phyloP scores from a whole-genome alignment of 495 filamentous ascomycete genomes.

The Penicillium verhagenii region DNA sequence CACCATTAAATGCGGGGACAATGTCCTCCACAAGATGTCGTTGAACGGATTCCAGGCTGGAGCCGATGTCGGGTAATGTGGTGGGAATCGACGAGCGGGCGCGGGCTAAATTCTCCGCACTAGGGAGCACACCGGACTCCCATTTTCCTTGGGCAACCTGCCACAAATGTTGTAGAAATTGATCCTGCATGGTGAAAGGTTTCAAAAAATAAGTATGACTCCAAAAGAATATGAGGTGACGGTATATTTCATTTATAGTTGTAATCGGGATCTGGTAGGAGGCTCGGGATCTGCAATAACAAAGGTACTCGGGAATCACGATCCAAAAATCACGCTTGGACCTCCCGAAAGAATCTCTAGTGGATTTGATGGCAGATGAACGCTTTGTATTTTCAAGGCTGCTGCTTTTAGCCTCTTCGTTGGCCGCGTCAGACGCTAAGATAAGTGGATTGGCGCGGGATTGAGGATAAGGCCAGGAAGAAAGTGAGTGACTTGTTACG shows the following conservation, averaged over 20 bases:
- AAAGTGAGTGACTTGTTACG: too few relatives aligned
- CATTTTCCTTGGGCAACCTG: conserved; percentile 31
- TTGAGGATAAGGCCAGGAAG: too few relatives aligned
- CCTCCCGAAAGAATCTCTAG: conserved; percentile 3
- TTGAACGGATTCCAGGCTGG: conserved; percentile 43
- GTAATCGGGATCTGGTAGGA: conserved; percentile 9
- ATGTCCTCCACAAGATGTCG: conserved; percentile 58
- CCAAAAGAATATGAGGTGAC: too few relatives aligned
- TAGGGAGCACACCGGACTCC: conserved; percentile 37
- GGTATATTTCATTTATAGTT: conserved; percentile 12
- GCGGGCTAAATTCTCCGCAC: conserved; percentile 25
- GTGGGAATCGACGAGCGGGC: conserved; percentile 41
- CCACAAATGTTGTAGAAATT: conserved; percentile 36
- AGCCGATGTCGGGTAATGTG: conserved; percentile 40
- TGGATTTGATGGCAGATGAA: not conserved
- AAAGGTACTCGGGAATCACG: not conserved
- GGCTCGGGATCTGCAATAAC: conserved; percentile 17
- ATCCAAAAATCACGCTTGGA: not conserved
- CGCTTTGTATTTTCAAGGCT: not conserved
- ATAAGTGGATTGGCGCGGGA: not conserved
- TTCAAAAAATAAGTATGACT: too few relatives aligned
- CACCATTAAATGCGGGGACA: conserved; percentile 62
- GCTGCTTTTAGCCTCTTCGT: not conserved
- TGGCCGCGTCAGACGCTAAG: not conserved
- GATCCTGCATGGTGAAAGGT: conserved; percentile 23